Evolutionary conservation across 768 basidiomycete genomes (phyloP), one percentile per base, ranked within the genome.

Genomic region (Tricholoma sp.): DNA sequence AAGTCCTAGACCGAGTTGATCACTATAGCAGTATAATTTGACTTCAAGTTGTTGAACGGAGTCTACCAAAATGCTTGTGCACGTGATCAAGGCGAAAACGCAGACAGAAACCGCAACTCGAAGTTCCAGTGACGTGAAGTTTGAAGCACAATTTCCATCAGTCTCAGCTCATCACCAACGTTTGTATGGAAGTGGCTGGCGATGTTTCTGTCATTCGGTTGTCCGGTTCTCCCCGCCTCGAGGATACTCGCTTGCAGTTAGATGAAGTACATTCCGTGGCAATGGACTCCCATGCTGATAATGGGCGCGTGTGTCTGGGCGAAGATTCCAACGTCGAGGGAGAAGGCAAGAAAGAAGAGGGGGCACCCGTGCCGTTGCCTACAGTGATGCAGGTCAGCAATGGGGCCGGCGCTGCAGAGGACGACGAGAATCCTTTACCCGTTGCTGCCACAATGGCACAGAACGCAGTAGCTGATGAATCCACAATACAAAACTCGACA

Each of bases 201-300:
- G 62, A 62, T 60, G 62, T 61, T 32, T 54, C 61, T 22, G 56
- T 61, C 50, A 63, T 67, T 52, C 64, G 64, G 7, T 63, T 69
- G 19, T 67, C 70, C 12, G 37, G 61, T 12, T 67, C 69, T 22
- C 66, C 68, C 2, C 62, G 41, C 8, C 45, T 41, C 21, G 32
- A 27, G 24, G 24, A n/a, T 35, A 39, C 47, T 35, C 22, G 46
- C 37, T 50, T 55, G 51, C 51, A 54, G n/a, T 22, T 27, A 18
- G 50, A 56, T 49, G 57, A 60, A 47, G 53, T 24, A 54, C 24
- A 3, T 3, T 49, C 22, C 34, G 29, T 41, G 31, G 37, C 47
- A 47, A 51, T 52, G 29, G 22, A 57, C 50, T 52, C 37, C 10
- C 50, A 59, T 18, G 21, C 29, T 54, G 12, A 54, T 37, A 37